Evolutionary conservation across 495 filamentous ascomycete species (phyloP), one percentile per base, ranked within the genome.

Genomic region (Penicillium coffeae): DNA sequence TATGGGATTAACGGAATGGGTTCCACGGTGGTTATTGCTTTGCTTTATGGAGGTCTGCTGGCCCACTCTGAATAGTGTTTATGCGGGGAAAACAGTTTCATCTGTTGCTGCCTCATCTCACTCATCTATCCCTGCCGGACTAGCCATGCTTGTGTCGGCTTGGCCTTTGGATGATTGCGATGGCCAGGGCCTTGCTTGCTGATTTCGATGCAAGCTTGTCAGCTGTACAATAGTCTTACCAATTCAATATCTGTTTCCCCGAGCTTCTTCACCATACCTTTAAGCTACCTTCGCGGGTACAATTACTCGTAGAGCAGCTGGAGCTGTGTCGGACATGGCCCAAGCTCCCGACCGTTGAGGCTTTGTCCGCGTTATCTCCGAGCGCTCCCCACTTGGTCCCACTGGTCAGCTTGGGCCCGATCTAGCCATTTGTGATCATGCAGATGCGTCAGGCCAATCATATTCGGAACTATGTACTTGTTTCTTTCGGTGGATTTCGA

Each of bases 21-120:
- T 40, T 48, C 44, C 45, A 39, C 36, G 45, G 45, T 48, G 45
- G 45, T 48, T 48, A 33, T 48, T 48, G 36, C 21, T 47, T 30
- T 38, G 21, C 21, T 47, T 47, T 47, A 38, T 47, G 43, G 35
- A 37, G 34, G 44, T 13, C 33, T 47, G 20, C 22, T 38, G 32
- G 10, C 13, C 13, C 8, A 20, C 32, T 34, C 16, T 19, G 36
- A 35, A 15, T 45, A 36, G 42, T 36, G 42, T 45, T 45, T 45
- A 21, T 30, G 32, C 30, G 42, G 10, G 42, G 42, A 18, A 43
- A 45, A 36, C 34, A 32, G 42, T 45, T 35, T 35, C 30, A 45
- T 36, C 27, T 45, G 9, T n/a, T 21, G 27, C 27, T 20, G 15
- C 22, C n/a, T 45, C 16, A 34, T 21, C n/a, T 10, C 30, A 34